A percentile compares a stretch with the other conserved stretches of the same genome.
phyloP scores from a whole-genome alignment of 768 basidiomycete genomes.

The Cantharellus cinnabarinus region DNA sequence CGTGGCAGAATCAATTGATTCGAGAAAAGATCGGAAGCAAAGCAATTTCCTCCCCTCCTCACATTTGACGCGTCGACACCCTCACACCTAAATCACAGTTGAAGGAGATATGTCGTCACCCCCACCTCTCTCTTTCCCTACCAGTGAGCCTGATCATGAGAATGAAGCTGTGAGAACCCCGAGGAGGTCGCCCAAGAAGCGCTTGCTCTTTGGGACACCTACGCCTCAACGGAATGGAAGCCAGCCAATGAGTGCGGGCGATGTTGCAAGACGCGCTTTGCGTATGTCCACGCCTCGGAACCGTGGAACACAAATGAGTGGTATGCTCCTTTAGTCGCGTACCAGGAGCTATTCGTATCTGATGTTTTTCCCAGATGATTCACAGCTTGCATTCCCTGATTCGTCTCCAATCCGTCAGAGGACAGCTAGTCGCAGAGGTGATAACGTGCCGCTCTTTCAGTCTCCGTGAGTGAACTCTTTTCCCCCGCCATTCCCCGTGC shows the following conservation, averaged over 20 bases:
- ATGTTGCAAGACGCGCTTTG: background rate
- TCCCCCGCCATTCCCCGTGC: background rate
- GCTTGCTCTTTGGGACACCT: background rate
- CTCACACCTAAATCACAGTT: too few species aligned
- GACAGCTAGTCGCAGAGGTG: constrained; percentile 8
- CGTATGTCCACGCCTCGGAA: background rate
- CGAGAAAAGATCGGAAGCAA: too few species aligned
- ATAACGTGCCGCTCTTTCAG: background rate
- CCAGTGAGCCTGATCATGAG: background rate
- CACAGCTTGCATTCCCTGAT: constrained; percentile 35
- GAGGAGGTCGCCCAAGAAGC: background rate
- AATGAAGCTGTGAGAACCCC: background rate
- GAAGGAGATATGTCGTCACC: background rate
- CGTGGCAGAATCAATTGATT: too few species aligned
- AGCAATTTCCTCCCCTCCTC: too few species aligned
- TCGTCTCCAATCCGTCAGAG: constrained; percentile 33
- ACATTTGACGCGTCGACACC: too few species aligned
- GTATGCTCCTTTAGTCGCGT: background rate
- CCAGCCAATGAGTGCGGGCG: background rate
- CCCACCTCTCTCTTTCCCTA: background rate
- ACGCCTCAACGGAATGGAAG: background rate
- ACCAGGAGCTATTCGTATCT: background rate
- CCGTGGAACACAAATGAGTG: background rate
- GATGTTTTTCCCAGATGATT: background rate
- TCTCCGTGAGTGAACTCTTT: background rate